A percentile compares a stretch with the other conserved stretches of the same genome.
Conservation (phyloP, 257 asterid genomes). For the Nicotiana paniculata region DNA sequence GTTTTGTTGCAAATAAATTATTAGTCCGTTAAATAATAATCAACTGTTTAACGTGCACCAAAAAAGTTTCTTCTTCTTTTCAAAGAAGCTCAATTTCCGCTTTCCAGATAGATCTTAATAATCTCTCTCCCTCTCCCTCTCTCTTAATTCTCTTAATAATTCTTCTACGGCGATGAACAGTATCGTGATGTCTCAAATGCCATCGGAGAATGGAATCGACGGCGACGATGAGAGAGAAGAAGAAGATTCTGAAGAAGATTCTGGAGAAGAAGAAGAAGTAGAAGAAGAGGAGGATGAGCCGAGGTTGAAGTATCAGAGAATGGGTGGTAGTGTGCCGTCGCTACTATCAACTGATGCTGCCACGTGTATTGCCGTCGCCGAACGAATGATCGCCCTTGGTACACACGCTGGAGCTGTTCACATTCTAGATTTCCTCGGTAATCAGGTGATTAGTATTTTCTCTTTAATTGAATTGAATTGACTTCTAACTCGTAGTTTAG, state of each 20-base stretch:
- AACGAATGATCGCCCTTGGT: slow-evolving; percentile 97
- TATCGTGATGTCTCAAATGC: slow-evolving; percentile 54
- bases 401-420: slow-evolving; percentile 77
- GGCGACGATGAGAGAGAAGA: slow-evolving; percentile 96
- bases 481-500: neutral
- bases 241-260: slow-evolving; percentile 25
- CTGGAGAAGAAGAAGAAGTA: slow-evolving; percentile 40
- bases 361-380: slow-evolving; percentile 81
- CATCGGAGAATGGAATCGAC: slow-evolving; percentile 83
- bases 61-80: neutral
- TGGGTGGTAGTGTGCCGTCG: slow-evolving; percentile 93
- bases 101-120: neutral
- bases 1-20: neutral
- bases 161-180: neutral
- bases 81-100: slow-evolving; percentile 1
- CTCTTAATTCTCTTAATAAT: neutral
- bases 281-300: slow-evolving; percentile 81
- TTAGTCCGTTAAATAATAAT: neutral
- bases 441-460: slow-evolving; percentile 41
- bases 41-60: neutral
- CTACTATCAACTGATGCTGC: slow-evolving; percentile 84
- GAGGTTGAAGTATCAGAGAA: slow-evolving; percentile 91
- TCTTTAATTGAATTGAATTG: neutral
- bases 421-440: slow-evolving; percentile 97
- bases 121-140: neutral